Percentiles rank a stretch among this genome's conserved stretches.
phyloP scores from a whole-genome alignment of 257 asterid genomes.

The Salvia rosmarinus region DNA sequence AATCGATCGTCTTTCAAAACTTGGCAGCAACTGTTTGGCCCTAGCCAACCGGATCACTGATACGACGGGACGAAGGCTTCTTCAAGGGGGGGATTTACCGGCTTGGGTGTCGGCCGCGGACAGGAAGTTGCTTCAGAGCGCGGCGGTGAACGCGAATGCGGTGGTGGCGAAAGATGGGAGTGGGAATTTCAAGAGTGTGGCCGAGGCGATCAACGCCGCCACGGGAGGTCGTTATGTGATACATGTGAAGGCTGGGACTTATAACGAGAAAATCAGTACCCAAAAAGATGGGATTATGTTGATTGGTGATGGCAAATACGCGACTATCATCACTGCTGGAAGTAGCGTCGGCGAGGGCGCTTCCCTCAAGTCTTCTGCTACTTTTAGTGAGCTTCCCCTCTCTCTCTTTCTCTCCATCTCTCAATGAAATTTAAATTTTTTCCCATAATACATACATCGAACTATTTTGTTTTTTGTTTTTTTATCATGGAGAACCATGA shows the following conservation, averaged over 20 bases:
- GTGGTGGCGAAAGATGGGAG: constrained; percentile 78
- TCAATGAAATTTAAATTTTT: too few species aligned
- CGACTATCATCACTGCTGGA: constrained; percentile 50
- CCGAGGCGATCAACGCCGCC: constrained; percentile 65
- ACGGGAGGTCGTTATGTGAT: constrained; percentile 62
- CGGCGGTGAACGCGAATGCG: constrained; percentile 50
- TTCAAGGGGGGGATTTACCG: constrained; percentile 39
- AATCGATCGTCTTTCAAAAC: constrained; percentile 52
- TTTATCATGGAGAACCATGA: too few species aligned
- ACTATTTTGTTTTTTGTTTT: too few species aligned
- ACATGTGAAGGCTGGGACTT: constrained; percentile 71
- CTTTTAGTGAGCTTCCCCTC: constrained; percentile 52
- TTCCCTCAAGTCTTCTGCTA: constrained; percentile 54
- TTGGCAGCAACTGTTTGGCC: constrained; percentile 60
- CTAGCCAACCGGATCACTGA: constrained; percentile 53
- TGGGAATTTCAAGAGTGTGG: constrained; percentile 56
- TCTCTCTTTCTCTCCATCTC: not conserved
- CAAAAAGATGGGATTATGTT: constrained; percentile 49
- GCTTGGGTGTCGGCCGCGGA: constrained; percentile 51
- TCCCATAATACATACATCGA: too few species aligned
- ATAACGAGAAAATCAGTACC: constrained; percentile 26
- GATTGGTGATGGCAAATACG: constrained; percentile 71
- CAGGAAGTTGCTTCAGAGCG: constrained; percentile 50
- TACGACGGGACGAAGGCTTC: constrained; percentile 30
- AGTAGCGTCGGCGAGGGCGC: constrained; percentile 56